Base-by-base conservation (phyloP, 148 eudicot species). In the Chenopodium berlandieri region DNA sequence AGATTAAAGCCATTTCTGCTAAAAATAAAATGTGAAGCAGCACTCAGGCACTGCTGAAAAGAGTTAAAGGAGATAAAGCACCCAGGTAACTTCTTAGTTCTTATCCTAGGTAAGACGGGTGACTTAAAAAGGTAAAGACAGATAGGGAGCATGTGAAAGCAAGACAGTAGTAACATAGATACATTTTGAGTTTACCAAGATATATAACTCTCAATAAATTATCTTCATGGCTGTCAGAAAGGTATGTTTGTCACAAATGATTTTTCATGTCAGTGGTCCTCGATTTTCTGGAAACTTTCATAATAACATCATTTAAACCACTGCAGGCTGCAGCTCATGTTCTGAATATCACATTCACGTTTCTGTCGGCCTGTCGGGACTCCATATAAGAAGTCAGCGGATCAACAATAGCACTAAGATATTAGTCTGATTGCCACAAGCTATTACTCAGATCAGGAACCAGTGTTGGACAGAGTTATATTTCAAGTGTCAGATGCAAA, bases 151-250 rank as follows among this genome's bases (percentile, higher is more conserved):
- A 31, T 8, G 71, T 64, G 58, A 80, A 46, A 66, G 63, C 60
- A 82, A 25, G 62, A 44, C 76, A 4, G 23, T 7, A 2, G 19
- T 22, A 47, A 25, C 71, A 62, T 25, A 27, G 56, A 23, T 60
- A 50, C 71, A 72, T 48, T 78, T 48, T 6, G 37, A 47, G 48
- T 19, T 79, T 71, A 37, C 56, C 56, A 74, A 64, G 32, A 76
- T 20, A 20, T 12, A 62, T 78, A 82, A 67, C 81, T 82, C 30
- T 34, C 65, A 62, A 1, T 11, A 47, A 56, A 25, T 32, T 76
- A 19, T 69, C 44, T 60, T 76, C 76, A 37, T 16, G 44, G n/a
- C 84, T 67, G 81, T 71, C 50, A 40, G 25, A 72, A 83, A 54
- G 66, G 17, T 32, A 32, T 25, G 30, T 34, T 63, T 47, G 34